Evolutionary conservation across 106 monocot genomes (phyloP).

Genomic region (Iris macrosiphon): DNA sequence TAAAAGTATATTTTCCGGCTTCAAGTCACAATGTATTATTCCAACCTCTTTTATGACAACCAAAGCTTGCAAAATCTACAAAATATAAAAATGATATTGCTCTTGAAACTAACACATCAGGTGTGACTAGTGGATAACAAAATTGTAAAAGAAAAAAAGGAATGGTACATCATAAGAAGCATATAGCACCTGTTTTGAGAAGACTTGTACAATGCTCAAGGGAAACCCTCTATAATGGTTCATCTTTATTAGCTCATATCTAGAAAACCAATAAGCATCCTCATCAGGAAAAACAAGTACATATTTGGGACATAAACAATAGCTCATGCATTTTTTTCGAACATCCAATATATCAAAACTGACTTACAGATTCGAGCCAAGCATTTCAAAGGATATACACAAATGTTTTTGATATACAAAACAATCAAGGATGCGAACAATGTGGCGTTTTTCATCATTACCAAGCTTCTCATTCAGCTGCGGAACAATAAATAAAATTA

Average conservation of each 20-base stretch:
- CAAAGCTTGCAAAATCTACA: constrained; percentile 80
- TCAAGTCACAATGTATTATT: constrained; percentile 98
- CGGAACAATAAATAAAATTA: constrained; percentile 11
- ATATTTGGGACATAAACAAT: too few relatives aligned
- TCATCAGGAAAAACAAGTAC: constrained; percentile 2
- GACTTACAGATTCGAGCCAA: constrained; percentile 89
- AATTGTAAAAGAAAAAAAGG: background rate
- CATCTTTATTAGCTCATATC: constrained; percentile 75
- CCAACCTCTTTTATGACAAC: constrained; percentile 86
- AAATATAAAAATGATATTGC: constrained; percentile 18
- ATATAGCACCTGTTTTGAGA: constrained; percentile 77
- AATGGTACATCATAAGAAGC: background rate
- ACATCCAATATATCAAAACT: too few relatives aligned
- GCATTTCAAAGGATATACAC: constrained; percentile 98
- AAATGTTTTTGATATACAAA: constrained; percentile 77
- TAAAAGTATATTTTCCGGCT: constrained; percentile 95
- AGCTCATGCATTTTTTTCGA: too few relatives aligned
- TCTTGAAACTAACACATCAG: background rate
- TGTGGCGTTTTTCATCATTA: constrained; percentile 70
- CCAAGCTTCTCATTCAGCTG: constrained; percentile 81
- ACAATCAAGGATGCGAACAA: constrained; percentile 86
- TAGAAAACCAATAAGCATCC: constrained; percentile 20
- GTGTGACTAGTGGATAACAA: background rate
- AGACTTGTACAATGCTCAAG: constrained; percentile 61
- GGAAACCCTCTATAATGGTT: constrained; percentile 78